A percentile compares a stretch with the other conserved stretches of the same genome.
Conservation (phyloP, 371 early-diverging fungal genomes). For the Basidiobolus meristosporus region DNA sequence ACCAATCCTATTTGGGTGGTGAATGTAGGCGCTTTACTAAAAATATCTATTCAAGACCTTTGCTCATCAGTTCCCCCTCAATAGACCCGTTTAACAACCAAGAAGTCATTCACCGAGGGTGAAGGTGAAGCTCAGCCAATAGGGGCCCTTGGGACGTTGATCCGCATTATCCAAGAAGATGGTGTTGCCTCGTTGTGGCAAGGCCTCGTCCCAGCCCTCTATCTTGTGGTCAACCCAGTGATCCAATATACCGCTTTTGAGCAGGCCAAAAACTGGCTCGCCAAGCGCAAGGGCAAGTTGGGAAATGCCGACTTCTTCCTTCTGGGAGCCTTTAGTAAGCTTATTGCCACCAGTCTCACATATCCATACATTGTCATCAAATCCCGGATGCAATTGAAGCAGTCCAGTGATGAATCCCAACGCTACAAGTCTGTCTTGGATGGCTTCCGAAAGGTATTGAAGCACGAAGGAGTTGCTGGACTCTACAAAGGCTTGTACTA, state of each 20-base stretch:
- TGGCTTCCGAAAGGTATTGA: constrained; percentile 59
- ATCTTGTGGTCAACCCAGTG: constrained; percentile 92
- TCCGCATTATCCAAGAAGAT: constrained; percentile 65
- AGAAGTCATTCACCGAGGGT: constrained; percentile 11
- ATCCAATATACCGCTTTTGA: constrained; percentile 96
- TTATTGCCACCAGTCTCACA: constrained; percentile 83
- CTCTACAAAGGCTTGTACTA: constrained; percentile 63
- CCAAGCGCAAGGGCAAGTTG: constrained; percentile 25
- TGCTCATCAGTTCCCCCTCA: neutral
- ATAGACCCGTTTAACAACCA: constrained; percentile 44
- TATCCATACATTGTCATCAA: constrained; percentile 96
- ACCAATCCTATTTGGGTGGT: constrained; percentile 98
- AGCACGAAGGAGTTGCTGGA: constrained; percentile 52
- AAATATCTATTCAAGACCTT: neutral
- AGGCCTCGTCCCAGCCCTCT: constrained; percentile 78
- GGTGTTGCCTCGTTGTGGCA: constrained; percentile 74
- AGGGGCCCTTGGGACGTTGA: constrained; percentile 21
- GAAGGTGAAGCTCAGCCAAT: constrained; percentile 11
- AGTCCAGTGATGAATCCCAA: constrained; percentile 33
- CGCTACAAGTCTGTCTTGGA: constrained; percentile 67
- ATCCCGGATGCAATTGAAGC: constrained; percentile 89
- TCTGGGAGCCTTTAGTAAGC: constrained; percentile 84
- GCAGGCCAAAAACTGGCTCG: constrained; percentile 53
- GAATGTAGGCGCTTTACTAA: constrained; percentile 31
- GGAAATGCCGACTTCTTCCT: constrained; percentile 80